Base-by-base conservation (phyloP, 371 early-diverging fungal genomes). In the Rhizoclosmatium hyalinum region DNA sequence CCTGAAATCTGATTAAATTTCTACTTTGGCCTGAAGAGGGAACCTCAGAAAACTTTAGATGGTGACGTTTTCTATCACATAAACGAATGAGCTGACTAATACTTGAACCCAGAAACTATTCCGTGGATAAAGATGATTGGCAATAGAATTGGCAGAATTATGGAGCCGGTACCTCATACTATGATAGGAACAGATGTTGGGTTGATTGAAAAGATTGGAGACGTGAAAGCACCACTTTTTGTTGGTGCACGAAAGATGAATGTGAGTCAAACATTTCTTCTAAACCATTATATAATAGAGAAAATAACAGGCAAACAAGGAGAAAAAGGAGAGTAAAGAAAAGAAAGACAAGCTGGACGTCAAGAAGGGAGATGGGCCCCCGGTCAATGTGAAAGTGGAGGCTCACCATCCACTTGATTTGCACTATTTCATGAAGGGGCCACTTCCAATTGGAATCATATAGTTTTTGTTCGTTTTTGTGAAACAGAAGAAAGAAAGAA, bases 121-220 rank as follows among this genome's bases (percentile, higher is more conserved):
- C 76, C 76, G 3, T 76, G 76, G 76, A 61, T 76, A 10, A 44
- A 56, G 21, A 3, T 41, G 0, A 54, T 76, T 3, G 39, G n/a
- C n/a, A 43, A 65, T 21, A 8, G 63, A 8, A 46, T 76, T 4
- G 72, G 61, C 17, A n/a, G 76, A 65, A 62, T 72, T 17, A 54
- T 70, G 65, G 72, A 56, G 46, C 39, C 54, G 32, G 24, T 56
- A 6, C 72, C 72, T 2, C 44, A 64, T 8, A 21, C 57, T 6
- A 6, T 10, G 47, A 46, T 62, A 8, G 76, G 76, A 41, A 76
- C 70, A 56, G 76, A 76, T 47, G 58, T 76, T 56, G 76, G 66
- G 3, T n/a, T 72, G 14, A 72, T 76, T 41, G 72, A 71, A 12
- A 68, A 45, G 10, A 24, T 75, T 47, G 69, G 62, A 67, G 61